Base-by-base conservation (phyloP, 352 stramenopile genomes). In the Phytophthora macrochlamydospora region DNA sequence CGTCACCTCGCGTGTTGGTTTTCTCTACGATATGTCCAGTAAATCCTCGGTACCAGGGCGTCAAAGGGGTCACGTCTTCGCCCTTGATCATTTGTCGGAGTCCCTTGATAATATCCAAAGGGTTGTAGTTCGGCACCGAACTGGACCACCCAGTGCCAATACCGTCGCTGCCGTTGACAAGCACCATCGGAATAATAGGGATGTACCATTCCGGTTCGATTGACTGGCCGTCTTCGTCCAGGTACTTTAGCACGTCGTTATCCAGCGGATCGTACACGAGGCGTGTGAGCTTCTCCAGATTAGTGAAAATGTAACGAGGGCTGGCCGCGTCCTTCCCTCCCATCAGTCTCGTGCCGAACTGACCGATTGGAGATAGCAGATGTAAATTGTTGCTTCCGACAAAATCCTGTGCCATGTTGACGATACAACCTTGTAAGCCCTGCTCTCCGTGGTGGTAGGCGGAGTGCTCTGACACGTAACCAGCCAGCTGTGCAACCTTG, bases 391-490 rank as follows among this genome's bases (percentile, higher is more conserved):
- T 99, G 57, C 96, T 98, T 28, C 98, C 97, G 30, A 99, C 95
- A 76, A 98, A 99, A 74, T 99, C 93, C 73, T 99, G 98, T 0
- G 97, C 97, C 97, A 99, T 99, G 56, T 95, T 96, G 60, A 99
- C 91, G 61, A 99, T 98, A 65, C 97, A 99, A 44, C 90, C 82
- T 50, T 97, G 83, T 44, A 99, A 74, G 67, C 91, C 98, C 33
- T 84, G 79, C 78, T 99, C 97, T 35, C 98, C 98, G 68, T 99
- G 98, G 74, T 99, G 98, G 81, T 99, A 99, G 3, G 98, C 97
- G 46, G 97, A 98, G 63, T 99, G 97, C 69, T 99, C 98, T 0
- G 97, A 98, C 37, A 98, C 97, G 69, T 99, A 99, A 29, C 97
- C 97, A 48, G 90, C 87, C 35, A 99, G 75, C 64, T 99, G 97